A percentile compares a stretch with the other conserved stretches of the same genome.
These are phyloP conservation scores for Chrysoporthe puriensis DNA, from an alignment of 2,329 filamentous ascomycete species.

Conservation along the genomic window DNA sequence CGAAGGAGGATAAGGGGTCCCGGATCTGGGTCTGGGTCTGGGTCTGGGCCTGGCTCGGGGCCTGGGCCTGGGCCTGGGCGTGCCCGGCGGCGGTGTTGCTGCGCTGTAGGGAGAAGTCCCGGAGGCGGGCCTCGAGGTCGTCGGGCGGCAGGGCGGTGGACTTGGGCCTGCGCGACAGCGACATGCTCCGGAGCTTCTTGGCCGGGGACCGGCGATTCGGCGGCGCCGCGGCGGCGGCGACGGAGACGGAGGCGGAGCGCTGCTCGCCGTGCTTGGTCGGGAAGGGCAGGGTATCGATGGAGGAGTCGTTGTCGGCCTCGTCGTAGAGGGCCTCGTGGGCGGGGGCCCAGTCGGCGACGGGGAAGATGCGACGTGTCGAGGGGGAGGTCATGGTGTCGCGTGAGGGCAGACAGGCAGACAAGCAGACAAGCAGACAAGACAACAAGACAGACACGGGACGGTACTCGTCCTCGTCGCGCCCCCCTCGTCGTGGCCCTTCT, in stretches of 20 bases:
- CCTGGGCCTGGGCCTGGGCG: not conserved
- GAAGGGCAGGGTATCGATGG: slow-evolving; percentile 28
- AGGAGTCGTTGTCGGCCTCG: slow-evolving; percentile 32
- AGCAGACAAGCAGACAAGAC: too few species aligned
- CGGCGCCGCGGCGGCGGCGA: slow-evolving; percentile 19
- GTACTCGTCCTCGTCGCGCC: not conserved
- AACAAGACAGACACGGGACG: too few species aligned
- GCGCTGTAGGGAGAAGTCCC: slow-evolving; percentile 36
- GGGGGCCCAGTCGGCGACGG: slow-evolving; percentile 47
- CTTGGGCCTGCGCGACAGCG: slow-evolving; percentile 54
- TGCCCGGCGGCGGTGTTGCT: slow-evolving; percentile 31
- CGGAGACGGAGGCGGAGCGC: slow-evolving; percentile 25
- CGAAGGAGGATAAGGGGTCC: not conserved
- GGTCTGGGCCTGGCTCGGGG: not conserved
- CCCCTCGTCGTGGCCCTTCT: too few species aligned
- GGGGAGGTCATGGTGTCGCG: slow-evolving; percentile 17
- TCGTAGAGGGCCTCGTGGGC: slow-evolving; percentile 48
- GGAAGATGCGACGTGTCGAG: slow-evolving; percentile 45
- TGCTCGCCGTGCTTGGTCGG: slow-evolving; percentile 29
- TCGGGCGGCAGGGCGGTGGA: slow-evolving; percentile 42
- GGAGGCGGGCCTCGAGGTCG: slow-evolving; percentile 34
- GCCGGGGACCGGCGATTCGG: slow-evolving; percentile 12
- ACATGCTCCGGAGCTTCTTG: slow-evolving; percentile 47
- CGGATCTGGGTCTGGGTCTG: not conserved
- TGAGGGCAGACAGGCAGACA: too few species aligned